Evolutionary conservation across 2,329 filamentous ascomycete genomes (phyloP), one percentile per base, ranked within the genome.

Genomic region (Trichoderma polysporum): DNA sequence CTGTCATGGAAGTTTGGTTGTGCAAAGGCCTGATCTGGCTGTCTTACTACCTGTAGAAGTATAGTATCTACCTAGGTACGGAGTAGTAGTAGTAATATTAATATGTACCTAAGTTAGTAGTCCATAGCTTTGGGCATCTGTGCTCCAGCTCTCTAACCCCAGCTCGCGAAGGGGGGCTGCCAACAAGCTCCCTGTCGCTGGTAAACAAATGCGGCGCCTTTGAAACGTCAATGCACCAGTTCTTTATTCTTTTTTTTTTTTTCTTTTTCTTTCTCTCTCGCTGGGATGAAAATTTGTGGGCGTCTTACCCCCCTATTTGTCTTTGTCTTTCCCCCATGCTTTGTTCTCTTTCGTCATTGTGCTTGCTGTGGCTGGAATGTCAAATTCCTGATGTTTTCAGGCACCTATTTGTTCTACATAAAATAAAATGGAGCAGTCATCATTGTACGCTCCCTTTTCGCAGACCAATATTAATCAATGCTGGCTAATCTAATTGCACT

Each of bases 331-430:
- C 41, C 56, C 37, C 37, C 57, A 31, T 37, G 31, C 45, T 61
- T 35, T 60, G 29, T 19, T 47, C 39, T 50, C 31, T 49, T 60
- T 49, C 57, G 47, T 60, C 58, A 39, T 52, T 52, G 47, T 62
- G 59, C 8, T 19, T 22, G 59, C 17, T 49, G 45, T 62, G 45
- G 47, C 47, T 27, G 45, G 59, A 45, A 25, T 13, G 45, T 12
- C 25, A 10, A 29, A 62, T 62, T 53, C n/a, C 45, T 31, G 29
- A 49, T 29, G 19, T 33, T 27, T 41, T 47, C 57, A 60, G 45
- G 31, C 41, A 60, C 41, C 41, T 41, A 41, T 3, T 3, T n/a
- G n/a, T n/a, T n/a, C n/a, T 27, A 29, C 39, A 22, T 6, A 12
- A 47, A 31, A 27, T 6, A 50, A 37, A 27, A 50, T 50, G 22